These are phyloP conservation scores for Neurospora sp. DNA, from an alignment of 2,329 filamentous ascomycete genomes.

Conservation along the genomic window DNA sequence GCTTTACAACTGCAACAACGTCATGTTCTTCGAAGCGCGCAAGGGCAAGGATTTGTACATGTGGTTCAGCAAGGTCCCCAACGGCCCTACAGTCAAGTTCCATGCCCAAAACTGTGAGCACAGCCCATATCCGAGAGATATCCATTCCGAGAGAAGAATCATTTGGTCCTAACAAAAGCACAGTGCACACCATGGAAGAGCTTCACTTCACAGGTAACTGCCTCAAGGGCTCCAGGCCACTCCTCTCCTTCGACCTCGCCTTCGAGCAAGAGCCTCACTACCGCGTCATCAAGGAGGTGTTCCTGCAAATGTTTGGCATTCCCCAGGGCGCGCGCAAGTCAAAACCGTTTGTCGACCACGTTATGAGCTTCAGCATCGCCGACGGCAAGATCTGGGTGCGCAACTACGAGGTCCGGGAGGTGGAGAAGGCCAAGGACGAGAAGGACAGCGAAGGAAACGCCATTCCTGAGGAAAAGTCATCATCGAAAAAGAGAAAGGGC, in stretches of 20 bases:
- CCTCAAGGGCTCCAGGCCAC: conserved; percentile 80
- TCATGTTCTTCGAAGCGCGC: conserved; percentile 88
- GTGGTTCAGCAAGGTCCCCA: conserved; percentile 87
- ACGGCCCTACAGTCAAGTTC: conserved; percentile 53
- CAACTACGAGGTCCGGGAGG: conserved; percentile 87
- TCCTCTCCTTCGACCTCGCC: conserved; percentile 82
- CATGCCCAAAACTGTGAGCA: conserved; percentile 65
- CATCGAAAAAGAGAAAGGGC: conserved; percentile 28
- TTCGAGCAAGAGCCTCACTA: conserved; percentile 80
- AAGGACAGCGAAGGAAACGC: conserved; percentile 23
- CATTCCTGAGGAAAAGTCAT: conserved; percentile 21
- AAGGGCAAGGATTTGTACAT: conserved; percentile 93
- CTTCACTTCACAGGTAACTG: conserved; percentile 96
- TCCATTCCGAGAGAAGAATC: not conserved
- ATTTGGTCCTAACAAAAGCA: not conserved
- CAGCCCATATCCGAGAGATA: not conserved
- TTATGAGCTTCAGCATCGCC: conserved; percentile 83
- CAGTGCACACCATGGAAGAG: conserved; percentile 95
- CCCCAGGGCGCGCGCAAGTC: conserved; percentile 79
- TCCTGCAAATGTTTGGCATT: conserved; percentile 85
- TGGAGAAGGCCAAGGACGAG: conserved; percentile 49
- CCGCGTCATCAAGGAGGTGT: conserved; percentile 76
- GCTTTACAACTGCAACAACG: conserved; percentile 80
- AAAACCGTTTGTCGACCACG: conserved; percentile 93
- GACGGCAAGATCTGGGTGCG: conserved; percentile 95